Base-by-base conservation (phyloP, 1,139 yeast species). In the Taiozyma onychis region DNA sequence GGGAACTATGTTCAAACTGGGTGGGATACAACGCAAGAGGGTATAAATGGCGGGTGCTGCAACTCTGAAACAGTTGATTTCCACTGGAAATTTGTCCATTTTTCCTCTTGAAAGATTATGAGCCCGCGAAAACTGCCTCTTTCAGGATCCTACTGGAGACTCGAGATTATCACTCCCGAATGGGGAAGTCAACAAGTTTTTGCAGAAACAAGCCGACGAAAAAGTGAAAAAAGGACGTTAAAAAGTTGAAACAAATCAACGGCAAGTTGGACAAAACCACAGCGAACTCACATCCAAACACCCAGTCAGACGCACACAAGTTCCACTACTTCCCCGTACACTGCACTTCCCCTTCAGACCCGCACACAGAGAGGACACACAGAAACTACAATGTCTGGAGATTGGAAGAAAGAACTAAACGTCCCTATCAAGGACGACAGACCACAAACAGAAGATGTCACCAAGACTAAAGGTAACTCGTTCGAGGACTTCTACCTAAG, bases 401-500 rank as follows among this genome's bases (percentile, higher is more conserved):
- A 57, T 63, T 90, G 98, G 97, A 90, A 88, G 73, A 66, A 75
- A 43, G 71, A 77, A 53, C 77, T 93, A 60, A 86, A 83, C 65
- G 69, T 89, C 49, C 98, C 98, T 16, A 76, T 74, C 54, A 88
- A 80, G 72, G 99, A 93, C 69, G 77, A 85, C 27, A 83, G 99
- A 67, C 96, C 96, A 41, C 97, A 91, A 69, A 93, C 99, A 3
- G 97, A 90, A 58, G 99, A 93, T 79, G 97, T 93, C 50, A 79
- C 90, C 52, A 88, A 82, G 61, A 90, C 97, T 44, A 88, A 88
- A 65, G 98, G 98, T 50, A 85, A 84, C 62, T 77, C 89, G 16
- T 93, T 95, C 67, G 99, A 95, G 71, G 96, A 91, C 64, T 89
- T 90, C 70, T 85, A 84, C 62, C 80, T 93, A 63, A 90, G 89